Evolutionary conservation across 768 basidiomycete genomes (phyloP).

Genomic region (Porphyrellus cyaneotinctus): DNA sequence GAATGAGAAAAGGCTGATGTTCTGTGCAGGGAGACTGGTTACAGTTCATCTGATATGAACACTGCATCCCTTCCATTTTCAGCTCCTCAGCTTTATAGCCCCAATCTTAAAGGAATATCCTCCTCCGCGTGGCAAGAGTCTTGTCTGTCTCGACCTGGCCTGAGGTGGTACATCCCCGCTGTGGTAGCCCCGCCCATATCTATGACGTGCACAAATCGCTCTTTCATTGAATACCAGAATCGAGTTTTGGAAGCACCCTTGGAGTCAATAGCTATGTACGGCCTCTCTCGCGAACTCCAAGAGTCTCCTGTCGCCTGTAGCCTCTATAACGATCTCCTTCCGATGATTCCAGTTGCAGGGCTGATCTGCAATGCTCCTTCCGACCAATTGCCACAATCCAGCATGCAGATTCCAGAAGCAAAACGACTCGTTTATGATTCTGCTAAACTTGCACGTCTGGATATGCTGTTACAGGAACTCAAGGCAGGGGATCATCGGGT

Average conservation of each 20-base stretch:
- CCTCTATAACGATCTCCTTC: constrained; percentile 46
- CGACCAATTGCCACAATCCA: constrained; percentile 73
- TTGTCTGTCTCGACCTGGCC: constrained; percentile 71
- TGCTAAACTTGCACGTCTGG: constrained; percentile 89
- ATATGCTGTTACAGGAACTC: constrained; percentile 84
- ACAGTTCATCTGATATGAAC: constrained; percentile 18
- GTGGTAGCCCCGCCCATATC: constrained; percentile 82
- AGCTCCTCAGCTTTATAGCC: constrained; percentile 36
- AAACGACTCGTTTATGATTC: constrained; percentile 95
- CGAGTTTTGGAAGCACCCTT: constrained; percentile 61
- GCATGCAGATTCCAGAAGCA: constrained; percentile 91
- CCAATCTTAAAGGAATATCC: constrained; percentile 59
- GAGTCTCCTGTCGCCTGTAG: constrained; percentile 53
- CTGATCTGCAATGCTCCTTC: constrained; percentile 60
- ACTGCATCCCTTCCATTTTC: constrained; percentile 12
- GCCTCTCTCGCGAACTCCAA: constrained; percentile 63
- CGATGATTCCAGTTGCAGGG: constrained; percentile 62
- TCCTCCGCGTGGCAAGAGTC: constrained; percentile 63
- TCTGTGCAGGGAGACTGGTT: constrained; percentile 19
- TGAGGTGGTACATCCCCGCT: constrained; percentile 84
- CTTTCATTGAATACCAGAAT: constrained; percentile 70
- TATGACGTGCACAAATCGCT: constrained; percentile 67
- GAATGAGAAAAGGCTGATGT: constrained; percentile 4
- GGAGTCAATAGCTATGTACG: constrained; percentile 77
- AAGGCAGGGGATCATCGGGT: constrained; percentile 92